phyloP scores from a whole-genome alignment of 2,329 filamentous ascomycete species.

The Colletotrichum paranaense region DNA sequence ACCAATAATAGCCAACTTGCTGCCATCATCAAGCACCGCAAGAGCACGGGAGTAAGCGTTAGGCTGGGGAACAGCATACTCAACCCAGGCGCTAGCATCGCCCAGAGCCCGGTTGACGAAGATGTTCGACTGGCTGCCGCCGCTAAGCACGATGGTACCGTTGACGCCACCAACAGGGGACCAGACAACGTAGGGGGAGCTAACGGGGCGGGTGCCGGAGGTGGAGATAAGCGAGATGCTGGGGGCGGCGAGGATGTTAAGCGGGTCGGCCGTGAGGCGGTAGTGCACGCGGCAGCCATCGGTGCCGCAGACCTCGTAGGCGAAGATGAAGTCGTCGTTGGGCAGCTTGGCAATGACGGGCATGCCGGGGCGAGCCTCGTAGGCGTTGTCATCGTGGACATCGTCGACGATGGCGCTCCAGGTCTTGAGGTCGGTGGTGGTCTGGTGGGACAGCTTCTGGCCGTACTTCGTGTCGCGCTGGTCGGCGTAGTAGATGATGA shows the following conservation, averaged over 20 bases:
- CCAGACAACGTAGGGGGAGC: slow-evolving; percentile 54
- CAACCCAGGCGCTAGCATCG: slow-evolving; percentile 49
- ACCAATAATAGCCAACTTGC: slow-evolving; percentile 54
- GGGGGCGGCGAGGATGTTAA: slow-evolving; percentile 46
- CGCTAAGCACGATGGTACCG: slow-evolving; percentile 58
- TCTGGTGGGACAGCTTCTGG: slow-evolving; percentile 76
- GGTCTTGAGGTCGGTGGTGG: slow-evolving; percentile 65
- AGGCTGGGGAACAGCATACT: slow-evolving; percentile 48
- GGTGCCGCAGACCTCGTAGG: slow-evolving; percentile 70
- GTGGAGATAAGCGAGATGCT: slow-evolving; percentile 46
- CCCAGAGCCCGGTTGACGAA: slow-evolving; percentile 56
- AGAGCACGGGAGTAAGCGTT: slow-evolving; percentile 51
- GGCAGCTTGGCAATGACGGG: slow-evolving; percentile 69
- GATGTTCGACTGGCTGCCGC: slow-evolving; percentile 50
- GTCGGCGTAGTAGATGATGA: slow-evolving; percentile 78
- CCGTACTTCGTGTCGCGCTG: slow-evolving; percentile 74
- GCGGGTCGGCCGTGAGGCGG: slow-evolving; percentile 51
- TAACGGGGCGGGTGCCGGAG: slow-evolving; percentile 46
- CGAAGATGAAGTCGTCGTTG: slow-evolving; percentile 70
- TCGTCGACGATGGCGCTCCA: slow-evolving; percentile 70
- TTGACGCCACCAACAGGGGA: slow-evolving; percentile 55
- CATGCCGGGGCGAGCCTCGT: slow-evolving; percentile 76
- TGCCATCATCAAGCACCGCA: slow-evolving; percentile 47
- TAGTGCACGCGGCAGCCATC: slow-evolving; percentile 59
- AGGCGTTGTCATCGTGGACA: slow-evolving; percentile 66